Evolutionary conservation across 306 rosid species (phyloP), one percentile per base, ranked within the genome.

Genomic region (Urtica urens): DNA sequence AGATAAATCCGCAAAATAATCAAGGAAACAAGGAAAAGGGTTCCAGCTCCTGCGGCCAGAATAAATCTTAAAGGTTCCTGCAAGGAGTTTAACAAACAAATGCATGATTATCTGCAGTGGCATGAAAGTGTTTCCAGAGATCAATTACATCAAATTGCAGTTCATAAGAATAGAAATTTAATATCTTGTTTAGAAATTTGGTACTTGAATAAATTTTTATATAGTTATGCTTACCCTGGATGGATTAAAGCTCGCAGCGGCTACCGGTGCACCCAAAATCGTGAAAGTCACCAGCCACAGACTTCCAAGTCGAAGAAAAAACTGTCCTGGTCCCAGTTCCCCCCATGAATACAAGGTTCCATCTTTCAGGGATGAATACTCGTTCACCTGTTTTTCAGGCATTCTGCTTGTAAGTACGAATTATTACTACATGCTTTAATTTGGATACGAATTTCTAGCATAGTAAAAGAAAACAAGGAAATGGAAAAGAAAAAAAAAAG

Each of bases 221-320:
- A 29, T 38, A 13, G 54, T 31, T 22, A 17, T 38, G 9, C 86
- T 79, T 81, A 84, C 95, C 60, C 83, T 70, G 18, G 97, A 64
- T 66, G 97, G 97, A 68, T 79, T 90, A 57, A 90, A 90, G 79
- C 97, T 90, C 54, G 97, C 94, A 51, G 94, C 92, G 33, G 97
- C 80, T 57, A 84, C 67, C 45, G 97, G 97, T 24, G 62, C 77
- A 46, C 97, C 97, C 39, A 90, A 72, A 58, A 62, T 70, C 30
- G 71, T 90, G 75, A 90, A 81, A 44, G 78, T 79, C 21, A 25
- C 69, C 64, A 90, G 44, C 94, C 97, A 90, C 46, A 90, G 93
- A 56, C 97, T 87, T 72, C 95, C 97, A 46, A 90, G 80, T 59
- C 97, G 95, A 66, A 79, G 77, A 58, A 90, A 75, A 55, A 90